Evolutionary conservation across 164 flowering plant species (phyloP).

Genomic region (Aristolochia contorta): DNA sequence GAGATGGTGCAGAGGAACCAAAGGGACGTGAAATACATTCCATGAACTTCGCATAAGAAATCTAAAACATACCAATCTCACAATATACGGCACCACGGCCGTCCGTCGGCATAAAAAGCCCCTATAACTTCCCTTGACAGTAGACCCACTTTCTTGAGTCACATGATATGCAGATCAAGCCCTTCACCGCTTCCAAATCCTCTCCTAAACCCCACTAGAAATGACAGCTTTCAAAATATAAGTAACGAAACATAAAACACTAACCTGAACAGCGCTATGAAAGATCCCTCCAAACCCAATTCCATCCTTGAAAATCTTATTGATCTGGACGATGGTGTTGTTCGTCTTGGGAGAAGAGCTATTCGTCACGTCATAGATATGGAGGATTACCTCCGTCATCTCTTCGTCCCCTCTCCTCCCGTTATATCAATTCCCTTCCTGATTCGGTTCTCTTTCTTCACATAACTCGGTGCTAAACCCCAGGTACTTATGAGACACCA

Average conservation of each 20-base stretch:
- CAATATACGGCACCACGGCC: too few species aligned
- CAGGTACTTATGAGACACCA: too few species aligned
- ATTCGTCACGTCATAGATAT: constrained; percentile 89
- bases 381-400: constrained; percentile 72
- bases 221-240: background rate
- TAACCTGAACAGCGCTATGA: constrained; percentile 92
- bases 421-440: constrained; percentile 13
- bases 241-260: background rate
- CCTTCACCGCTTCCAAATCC: background rate
- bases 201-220: background rate
- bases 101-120: too few species aligned
- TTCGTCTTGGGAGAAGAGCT: constrained; percentile 84
- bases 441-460: background rate
- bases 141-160: too few species aligned
- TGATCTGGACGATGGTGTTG: constrained; percentile 90
- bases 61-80: too few species aligned
- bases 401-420: constrained; percentile 6
- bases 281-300: constrained; percentile 98
- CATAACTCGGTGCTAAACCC: background rate
- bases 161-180: background rate
- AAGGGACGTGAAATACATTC: too few species aligned
- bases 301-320: constrained; percentile 95
- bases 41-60: too few species aligned
- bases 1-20: too few species aligned
- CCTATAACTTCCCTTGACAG: too few species aligned